phyloP scores from a whole-genome alignment of 1,284 basidiomycete species.

The Rhizoctonia solani region DNA sequence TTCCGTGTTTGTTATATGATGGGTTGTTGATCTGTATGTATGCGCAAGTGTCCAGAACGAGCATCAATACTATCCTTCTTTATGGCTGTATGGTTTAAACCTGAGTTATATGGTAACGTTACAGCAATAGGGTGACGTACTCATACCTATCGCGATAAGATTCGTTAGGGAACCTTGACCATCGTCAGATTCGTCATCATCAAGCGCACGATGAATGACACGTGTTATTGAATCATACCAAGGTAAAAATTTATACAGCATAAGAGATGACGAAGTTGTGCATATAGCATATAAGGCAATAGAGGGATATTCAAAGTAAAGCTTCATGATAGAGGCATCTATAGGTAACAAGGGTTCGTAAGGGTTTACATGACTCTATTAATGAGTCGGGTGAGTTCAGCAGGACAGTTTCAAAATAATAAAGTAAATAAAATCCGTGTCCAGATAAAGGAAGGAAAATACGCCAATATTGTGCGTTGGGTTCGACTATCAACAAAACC shows the following conservation, averaged over 20 bases:
- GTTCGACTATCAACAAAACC: not conserved
- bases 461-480: too few relatives aligned
- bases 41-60: not conserved
- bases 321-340: not conserved
- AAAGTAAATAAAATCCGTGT: constrained; percentile 30
- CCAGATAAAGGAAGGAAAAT: constrained; percentile 1
- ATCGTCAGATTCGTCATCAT: too few relatives aligned
- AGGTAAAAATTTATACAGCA: constrained; percentile 19
- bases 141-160: too few relatives aligned
- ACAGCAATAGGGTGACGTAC: too few relatives aligned
- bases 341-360: not conserved
- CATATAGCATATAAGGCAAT: constrained; percentile 5
- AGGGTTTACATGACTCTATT: not conserved
- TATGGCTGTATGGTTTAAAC: too few relatives aligned
- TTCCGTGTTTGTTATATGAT: too few relatives aligned
- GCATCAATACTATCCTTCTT: not conserved
- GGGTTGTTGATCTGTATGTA: too few relatives aligned
- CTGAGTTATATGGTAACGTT: too few relatives aligned
- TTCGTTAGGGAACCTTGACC: too few relatives aligned
- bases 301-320: not conserved
- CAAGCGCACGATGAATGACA: not conserved
- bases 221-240: constrained; percentile 28
- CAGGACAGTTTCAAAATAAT: not conserved
- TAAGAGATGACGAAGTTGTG: constrained; percentile 14
- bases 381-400: not conserved